Conservation (phyloP, 305 asterid species). For the Rubia peregrina region DNA sequence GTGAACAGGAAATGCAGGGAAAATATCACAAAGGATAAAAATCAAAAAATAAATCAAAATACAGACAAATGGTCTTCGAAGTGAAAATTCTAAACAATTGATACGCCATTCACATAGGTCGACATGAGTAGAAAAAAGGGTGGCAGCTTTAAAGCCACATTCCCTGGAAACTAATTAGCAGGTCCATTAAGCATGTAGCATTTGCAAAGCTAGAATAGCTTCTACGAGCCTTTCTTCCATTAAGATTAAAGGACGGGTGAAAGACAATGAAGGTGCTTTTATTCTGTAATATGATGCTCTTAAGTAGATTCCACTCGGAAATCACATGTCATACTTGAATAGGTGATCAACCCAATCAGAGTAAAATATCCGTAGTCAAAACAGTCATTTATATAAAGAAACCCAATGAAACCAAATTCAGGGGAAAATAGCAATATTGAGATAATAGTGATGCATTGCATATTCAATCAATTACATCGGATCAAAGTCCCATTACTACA, state of each 20-base stretch:
- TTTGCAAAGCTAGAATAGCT: neutral
- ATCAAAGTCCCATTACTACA: neutral
- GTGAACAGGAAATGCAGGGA: constrained; percentile 20
- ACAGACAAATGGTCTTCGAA: neutral
- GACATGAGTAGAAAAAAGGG: neutral
- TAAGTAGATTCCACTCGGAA: neutral
- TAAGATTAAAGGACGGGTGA: neutral
- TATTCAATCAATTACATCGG: neutral
- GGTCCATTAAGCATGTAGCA: neutral
- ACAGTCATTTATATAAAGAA: neutral
- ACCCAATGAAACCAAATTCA: neutral
- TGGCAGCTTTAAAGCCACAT: neutral
- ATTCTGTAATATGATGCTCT: neutral
- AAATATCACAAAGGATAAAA: neutral
- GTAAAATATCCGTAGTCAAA: neutral
- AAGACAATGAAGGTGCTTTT: neutral
- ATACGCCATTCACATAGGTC: neutral
- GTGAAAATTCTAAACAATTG: neutral
- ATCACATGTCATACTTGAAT: neutral
- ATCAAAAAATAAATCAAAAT: neutral
- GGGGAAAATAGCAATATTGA: constrained; percentile 1
- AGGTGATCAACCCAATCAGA: neutral
- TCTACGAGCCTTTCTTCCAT: neutral
- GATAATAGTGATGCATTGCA: neutral
- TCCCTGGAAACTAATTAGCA: neutral